Conservation (phyloP, 2,329 filamentous ascomycete species). For the Neonectria sp. region DNA sequence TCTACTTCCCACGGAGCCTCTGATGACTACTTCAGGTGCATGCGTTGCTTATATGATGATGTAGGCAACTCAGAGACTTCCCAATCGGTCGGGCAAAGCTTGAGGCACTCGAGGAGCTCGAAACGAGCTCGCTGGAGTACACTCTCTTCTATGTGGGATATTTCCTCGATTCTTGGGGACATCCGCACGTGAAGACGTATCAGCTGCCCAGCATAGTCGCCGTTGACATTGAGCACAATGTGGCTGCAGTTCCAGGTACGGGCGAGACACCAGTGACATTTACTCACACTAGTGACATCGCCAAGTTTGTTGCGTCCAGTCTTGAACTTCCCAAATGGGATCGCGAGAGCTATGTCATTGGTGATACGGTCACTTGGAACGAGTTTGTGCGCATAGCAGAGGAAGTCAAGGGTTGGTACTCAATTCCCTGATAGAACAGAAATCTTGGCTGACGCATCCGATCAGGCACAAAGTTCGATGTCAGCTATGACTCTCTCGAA, state of each 20-base stretch:
- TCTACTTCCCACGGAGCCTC: not conserved
- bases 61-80: not conserved
- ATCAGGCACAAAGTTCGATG: constrained; percentile 57
- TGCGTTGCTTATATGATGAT: not conserved
- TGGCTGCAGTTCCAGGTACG: constrained; percentile 63
- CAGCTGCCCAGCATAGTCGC: constrained; percentile 57
- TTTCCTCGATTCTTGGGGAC: constrained; percentile 62
- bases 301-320: constrained; percentile 58
- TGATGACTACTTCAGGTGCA: too few species aligned
- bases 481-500: constrained; percentile 55
- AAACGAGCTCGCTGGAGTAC: constrained; percentile 12
- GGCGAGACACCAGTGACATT: constrained; percentile 60
- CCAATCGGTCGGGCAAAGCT: not conserved
- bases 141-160: constrained; percentile 48
- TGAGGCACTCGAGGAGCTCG: not conserved
- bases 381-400: constrained; percentile 59
- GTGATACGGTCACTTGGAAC: constrained; percentile 60
- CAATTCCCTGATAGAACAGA: not conserved
- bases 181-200: constrained; percentile 55
- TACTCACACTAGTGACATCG: constrained; percentile 65
- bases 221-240: constrained; percentile 60
- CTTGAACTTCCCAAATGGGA: constrained; percentile 62
- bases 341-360: constrained; percentile 51
- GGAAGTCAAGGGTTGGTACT: constrained; percentile 40
- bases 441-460: not conserved